Percentiles rank a stretch among this genome's conserved stretches.
Evolutionary conservation across 805 yeast species (phyloP).

Genomic region (Schizosaccharomyces osmophilus): DNA sequence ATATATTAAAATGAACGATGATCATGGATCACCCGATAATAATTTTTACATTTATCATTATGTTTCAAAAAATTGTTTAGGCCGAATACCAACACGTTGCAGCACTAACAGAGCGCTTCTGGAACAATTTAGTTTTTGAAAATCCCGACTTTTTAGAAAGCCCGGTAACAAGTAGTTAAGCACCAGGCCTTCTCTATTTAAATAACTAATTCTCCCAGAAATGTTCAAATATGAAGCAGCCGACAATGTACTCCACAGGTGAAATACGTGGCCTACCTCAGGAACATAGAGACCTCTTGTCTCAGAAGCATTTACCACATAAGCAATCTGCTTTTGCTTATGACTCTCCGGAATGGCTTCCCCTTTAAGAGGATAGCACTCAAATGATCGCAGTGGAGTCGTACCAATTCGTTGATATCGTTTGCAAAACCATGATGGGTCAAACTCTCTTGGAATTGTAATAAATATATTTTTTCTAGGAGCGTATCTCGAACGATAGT

Average conservation of each 20-base stretch:
- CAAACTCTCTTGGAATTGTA: background rate
- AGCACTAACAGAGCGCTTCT: background rate
- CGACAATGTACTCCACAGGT: background rate
- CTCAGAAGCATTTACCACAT: background rate
- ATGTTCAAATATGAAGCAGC: background rate
- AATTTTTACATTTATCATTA: too few species aligned
- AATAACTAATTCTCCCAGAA: background rate
- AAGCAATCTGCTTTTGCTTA: background rate
- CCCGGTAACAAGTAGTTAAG: background rate
- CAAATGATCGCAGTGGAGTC: too few species aligned
- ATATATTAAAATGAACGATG: too few species aligned
- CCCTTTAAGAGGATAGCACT: too few species aligned
- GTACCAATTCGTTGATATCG: background rate
- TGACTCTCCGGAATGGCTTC: too few species aligned
- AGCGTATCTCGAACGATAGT: too few species aligned
- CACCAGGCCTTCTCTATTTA: background rate
- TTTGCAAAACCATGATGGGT: background rate
- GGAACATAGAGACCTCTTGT: background rate
- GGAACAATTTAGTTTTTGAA: background rate
- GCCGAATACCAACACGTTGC: background rate
- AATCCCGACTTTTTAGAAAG: background rate
- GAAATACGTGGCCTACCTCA: background rate
- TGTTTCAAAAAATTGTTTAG: background rate
- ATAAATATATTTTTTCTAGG: background rate
- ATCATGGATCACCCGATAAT: too few species aligned